phyloP scores from a whole-genome alignment of 306 rosid genomes.

The Alnus rubra region DNA sequence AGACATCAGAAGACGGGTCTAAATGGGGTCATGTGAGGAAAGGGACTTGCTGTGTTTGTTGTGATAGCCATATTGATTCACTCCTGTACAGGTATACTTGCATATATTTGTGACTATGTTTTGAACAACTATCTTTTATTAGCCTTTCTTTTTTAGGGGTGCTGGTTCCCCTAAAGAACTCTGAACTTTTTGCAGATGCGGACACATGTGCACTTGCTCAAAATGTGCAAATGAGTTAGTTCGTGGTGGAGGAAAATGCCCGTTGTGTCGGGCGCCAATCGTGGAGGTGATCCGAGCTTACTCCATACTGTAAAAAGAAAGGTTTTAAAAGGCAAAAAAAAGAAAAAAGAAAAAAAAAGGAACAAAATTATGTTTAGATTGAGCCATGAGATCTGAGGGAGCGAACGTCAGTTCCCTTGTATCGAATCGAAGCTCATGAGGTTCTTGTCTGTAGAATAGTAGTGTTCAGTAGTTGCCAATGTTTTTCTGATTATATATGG shows the following conservation, averaged over 20 bases:
- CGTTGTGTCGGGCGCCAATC: constrained; percentile 98
- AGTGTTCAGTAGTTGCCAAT: constrained; percentile 56
- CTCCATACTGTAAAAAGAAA: constrained; percentile 87
- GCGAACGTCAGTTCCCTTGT: constrained; percentile 32
- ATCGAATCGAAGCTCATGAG: constrained; percentile 40
- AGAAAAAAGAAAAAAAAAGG: neutral
- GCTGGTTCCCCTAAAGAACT: constrained; percentile 17
- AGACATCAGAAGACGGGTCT: constrained; percentile 95
- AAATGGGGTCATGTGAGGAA: constrained; percentile 97
- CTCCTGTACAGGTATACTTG: constrained; percentile 85
- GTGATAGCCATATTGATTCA: constrained; percentile 93
- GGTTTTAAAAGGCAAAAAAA: constrained; percentile 30
- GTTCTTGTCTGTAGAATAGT: constrained; percentile 43
- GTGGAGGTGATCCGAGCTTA: constrained; percentile 98
- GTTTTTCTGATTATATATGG: constrained; percentile 71
- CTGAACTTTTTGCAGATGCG: constrained; percentile 69
- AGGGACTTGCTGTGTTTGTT: constrained; percentile 99
- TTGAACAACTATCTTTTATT: neutral
- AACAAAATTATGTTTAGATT: constrained; percentile 20
- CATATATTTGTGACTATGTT: neutral
- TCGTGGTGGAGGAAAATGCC: constrained; percentile 98
- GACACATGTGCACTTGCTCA: constrained; percentile 99
- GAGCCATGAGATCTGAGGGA: constrained; percentile 37
- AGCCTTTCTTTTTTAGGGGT: neutral
- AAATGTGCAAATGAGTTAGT: constrained; percentile 95